Evolutionary conservation across 306 rosid genomes (phyloP).

Genomic region (Acacia acuminata): DNA sequence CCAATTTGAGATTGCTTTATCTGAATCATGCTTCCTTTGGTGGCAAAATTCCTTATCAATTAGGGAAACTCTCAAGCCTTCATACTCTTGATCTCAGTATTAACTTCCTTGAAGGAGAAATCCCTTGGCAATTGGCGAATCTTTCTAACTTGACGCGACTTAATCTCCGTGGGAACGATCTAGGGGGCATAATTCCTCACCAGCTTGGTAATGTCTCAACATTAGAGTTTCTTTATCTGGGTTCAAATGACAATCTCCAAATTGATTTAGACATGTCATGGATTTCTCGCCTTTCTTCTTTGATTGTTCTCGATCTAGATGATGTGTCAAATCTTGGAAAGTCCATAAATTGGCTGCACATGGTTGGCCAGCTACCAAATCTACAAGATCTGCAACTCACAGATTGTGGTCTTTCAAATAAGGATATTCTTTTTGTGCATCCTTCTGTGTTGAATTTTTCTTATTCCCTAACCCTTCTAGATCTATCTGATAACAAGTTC

Average conservation of each 20-base stretch:
- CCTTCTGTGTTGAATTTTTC: not conserved
- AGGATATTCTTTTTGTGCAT: not conserved
- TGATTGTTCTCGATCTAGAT: rapidly evolving
- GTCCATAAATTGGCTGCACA: no score
- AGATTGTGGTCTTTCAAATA: not conserved
- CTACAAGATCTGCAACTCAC: no score
- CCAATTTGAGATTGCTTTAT: not conserved
- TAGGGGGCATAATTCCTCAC: not conserved
- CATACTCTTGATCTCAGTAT: rapidly evolving
- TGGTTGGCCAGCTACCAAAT: no score
- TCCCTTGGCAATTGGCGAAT: not conserved
- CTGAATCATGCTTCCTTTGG: not conserved
- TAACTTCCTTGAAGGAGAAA: not conserved
- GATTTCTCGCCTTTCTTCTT: not conserved
- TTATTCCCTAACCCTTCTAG: no score
- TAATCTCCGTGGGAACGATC: not conserved
- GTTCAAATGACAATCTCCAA: not conserved
- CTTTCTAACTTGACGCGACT: not conserved
- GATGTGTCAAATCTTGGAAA: no score
- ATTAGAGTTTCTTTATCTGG: no score
- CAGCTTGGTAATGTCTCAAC: not conserved
- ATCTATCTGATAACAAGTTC: not conserved
- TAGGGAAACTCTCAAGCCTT: not conserved
- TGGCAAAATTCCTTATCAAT: not conserved
- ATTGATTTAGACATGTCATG: not conserved